A percentile compares a stretch with the other conserved stretches of the same genome.
These are phyloP conservation scores for Debaryomyces singareniensis DNA, from an alignment of 1,139 yeast species.

Conservation along the genomic window DNA sequence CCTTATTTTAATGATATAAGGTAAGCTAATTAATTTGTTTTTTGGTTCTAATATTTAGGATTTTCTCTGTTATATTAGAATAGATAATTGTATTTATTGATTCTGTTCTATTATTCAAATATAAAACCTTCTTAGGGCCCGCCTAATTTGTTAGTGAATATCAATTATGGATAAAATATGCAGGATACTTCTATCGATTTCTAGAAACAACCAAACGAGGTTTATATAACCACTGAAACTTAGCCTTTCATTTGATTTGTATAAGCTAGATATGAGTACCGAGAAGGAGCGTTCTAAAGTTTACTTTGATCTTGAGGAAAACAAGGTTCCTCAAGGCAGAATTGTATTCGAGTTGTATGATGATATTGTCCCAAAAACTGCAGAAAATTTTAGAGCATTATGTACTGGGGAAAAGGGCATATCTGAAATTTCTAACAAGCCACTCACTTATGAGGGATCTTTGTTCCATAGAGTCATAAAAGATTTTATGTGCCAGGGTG, in stretches of 20 bases:
- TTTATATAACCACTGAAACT: no score
- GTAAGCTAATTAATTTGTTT: slow-evolving; percentile 1
- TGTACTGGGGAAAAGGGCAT: slow-evolving; percentile 86
- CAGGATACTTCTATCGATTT: no score
- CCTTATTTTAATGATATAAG: slow-evolving; percentile 49
- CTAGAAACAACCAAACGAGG: no score
- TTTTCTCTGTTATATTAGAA: no score
- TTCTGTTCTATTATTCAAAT: no score
- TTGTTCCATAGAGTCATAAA: slow-evolving; percentile 89
- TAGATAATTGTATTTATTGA: no score
- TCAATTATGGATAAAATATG: no score
- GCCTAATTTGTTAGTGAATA: no score
- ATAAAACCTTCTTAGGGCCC: no score
- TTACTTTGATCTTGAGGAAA: slow-evolving; percentile 69
- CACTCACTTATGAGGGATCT: slow-evolving; percentile 70
- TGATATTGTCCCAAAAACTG: slow-evolving; percentile 86
- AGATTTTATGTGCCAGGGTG: slow-evolving; percentile 92
- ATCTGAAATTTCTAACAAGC: slow-evolving; percentile 52
- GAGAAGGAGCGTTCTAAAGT: slow-evolving; percentile 39
- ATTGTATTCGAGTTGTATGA: slow-evolving; percentile 68
- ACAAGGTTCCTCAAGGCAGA: slow-evolving; percentile 61
- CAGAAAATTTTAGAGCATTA: slow-evolving; percentile 85
- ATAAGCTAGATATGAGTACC: slow-evolving; percentile 3
- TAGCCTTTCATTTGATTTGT: no score
- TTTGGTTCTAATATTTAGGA: no score